Conservation (phyloP, 1,284 basidiomycete species). For the Leccinum subatratum region DNA sequence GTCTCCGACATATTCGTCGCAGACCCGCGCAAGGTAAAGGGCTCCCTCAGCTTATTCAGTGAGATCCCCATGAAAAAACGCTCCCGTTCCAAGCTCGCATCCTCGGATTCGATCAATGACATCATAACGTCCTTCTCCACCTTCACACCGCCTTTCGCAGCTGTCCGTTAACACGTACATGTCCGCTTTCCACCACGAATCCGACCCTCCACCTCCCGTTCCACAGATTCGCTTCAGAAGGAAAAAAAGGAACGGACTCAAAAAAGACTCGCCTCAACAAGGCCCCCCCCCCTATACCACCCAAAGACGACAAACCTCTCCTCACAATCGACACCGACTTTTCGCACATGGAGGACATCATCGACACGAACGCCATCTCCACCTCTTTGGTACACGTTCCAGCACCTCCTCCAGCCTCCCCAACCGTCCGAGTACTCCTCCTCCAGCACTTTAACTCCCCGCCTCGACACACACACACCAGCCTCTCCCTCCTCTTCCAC, state of each 20-base stretch:
- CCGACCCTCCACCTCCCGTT: constrained; percentile 16
- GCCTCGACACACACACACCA: constrained; percentile 32
- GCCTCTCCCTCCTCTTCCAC: constrained; percentile 20
- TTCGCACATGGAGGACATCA: constrained; percentile 79
- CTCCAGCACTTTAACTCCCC: background rate
- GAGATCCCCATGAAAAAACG: constrained; percentile 34
- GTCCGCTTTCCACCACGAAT: constrained; percentile 12
- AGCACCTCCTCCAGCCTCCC: constrained; percentile 16
- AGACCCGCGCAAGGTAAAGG: constrained; percentile 33
- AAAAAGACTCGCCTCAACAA: constrained; percentile 26
- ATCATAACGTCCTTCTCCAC: constrained; percentile 10
- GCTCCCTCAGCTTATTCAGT: constrained; percentile 28
- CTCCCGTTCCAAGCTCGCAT: constrained; percentile 31
- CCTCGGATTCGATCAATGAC: constrained; percentile 26
- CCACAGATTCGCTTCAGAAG: constrained; percentile 27
- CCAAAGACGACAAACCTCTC: constrained; percentile 17
- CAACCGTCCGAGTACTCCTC: constrained; percentile 10
- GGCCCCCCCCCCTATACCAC: constrained; percentile 17
- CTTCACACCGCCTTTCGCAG: constrained; percentile 21
- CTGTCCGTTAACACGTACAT: constrained; percentile 25
- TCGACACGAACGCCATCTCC: constrained; percentile 42
- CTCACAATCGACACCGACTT: constrained; percentile 71
- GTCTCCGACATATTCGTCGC: constrained; percentile 30
- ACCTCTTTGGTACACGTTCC: constrained; percentile 8
- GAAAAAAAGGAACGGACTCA: constrained; percentile 24